Conservation (phyloP, 805 yeast species). For the Candida xyloterini region DNA sequence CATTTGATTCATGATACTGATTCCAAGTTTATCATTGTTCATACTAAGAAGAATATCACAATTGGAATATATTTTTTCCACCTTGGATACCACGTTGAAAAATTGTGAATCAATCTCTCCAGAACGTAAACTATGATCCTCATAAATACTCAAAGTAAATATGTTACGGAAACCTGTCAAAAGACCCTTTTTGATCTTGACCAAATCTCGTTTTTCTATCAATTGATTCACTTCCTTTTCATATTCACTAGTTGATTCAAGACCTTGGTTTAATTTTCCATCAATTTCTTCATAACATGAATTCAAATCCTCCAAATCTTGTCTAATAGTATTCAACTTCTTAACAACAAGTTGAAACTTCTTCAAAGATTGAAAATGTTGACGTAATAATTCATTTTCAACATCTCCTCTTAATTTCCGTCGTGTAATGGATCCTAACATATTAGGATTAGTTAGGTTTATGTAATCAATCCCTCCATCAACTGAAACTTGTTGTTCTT, state of each 20-base stretch:
- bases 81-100: conserved; percentile 56
- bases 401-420: conserved; percentile 57
- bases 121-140: conserved; percentile 55
- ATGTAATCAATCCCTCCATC: conserved; percentile 22
- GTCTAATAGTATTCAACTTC: conserved; percentile 34
- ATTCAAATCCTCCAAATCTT: conserved; percentile 29
- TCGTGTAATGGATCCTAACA: conserved; percentile 59
- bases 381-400: conserved; percentile 57
- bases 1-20: conserved; percentile 59
- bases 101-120: conserved; percentile 47
- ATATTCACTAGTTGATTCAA: conserved; percentile 23
- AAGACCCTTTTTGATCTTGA: conserved; percentile 50
- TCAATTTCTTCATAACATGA: conserved; percentile 23
- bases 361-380: conserved; percentile 48
- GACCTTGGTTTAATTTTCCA: conserved; percentile 25
- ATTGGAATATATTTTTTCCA: conserved; percentile 60
- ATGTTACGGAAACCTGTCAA: conserved; percentile 52
- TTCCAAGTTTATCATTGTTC: conserved; percentile 64
- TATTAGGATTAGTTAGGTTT: conserved; percentile 43
- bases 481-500: conserved; percentile 20
- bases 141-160: conserved; percentile 70
- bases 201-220: conserved; percentile 31
- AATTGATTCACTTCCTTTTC: conserved; percentile 23
- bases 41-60: conserved; percentile 70
- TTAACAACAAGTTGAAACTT: conserved; percentile 43